phyloP scores from a whole-genome alignment of 1,284 basidiomycete species.

The Malassezia sympodialis region DNA sequence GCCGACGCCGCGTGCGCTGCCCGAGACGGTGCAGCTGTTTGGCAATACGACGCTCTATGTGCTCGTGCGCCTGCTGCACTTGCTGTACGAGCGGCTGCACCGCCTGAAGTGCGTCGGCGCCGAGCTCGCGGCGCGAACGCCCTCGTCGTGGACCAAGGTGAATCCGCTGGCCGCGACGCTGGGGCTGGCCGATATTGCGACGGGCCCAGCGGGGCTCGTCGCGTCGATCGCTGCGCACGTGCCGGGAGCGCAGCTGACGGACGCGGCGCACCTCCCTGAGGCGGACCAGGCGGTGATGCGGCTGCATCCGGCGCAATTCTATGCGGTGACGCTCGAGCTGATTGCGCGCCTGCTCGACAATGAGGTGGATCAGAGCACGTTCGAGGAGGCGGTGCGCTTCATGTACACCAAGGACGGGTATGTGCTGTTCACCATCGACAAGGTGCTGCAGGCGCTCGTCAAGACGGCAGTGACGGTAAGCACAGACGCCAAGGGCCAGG shows the following conservation, averaged over 20 bases:
- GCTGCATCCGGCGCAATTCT: conserved; percentile 55
- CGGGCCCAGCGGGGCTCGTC: conserved; percentile 48
- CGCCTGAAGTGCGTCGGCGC: conserved; percentile 61
- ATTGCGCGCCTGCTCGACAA: conserved; percentile 86
- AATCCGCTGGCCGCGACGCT: conserved; percentile 56
- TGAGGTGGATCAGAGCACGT: conserved; percentile 76
- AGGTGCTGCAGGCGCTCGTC: conserved; percentile 59
- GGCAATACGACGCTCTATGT: conserved; percentile 87
- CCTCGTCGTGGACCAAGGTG: conserved; percentile 48
- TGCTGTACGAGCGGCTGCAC: conserved; percentile 73
- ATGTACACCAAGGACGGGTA: conserved; percentile 94
- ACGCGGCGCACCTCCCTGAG: conserved; percentile 28
- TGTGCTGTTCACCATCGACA: conserved; percentile 85
- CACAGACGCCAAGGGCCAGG: conserved; percentile 70
- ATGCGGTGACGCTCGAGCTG: conserved; percentile 78
- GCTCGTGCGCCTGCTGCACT: conserved; percentile 65
- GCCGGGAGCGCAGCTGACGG: conserved; percentile 8
- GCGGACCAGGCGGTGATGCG: conserved; percentile 33
- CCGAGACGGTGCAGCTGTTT: conserved; percentile 60
- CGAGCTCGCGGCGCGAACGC: conserved; percentile 48
- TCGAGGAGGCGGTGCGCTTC: conserved; percentile 89
- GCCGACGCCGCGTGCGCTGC: conserved; percentile 5
- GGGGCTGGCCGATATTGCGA: conserved; percentile 56
- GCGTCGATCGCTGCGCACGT: conserved; percentile 18
- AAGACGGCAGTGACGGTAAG: conserved; percentile 61